These are phyloP conservation scores for Scleromitrula shiraiana DNA, from an alignment of 2,329 filamentous ascomycete species.

Conservation along the genomic window DNA sequence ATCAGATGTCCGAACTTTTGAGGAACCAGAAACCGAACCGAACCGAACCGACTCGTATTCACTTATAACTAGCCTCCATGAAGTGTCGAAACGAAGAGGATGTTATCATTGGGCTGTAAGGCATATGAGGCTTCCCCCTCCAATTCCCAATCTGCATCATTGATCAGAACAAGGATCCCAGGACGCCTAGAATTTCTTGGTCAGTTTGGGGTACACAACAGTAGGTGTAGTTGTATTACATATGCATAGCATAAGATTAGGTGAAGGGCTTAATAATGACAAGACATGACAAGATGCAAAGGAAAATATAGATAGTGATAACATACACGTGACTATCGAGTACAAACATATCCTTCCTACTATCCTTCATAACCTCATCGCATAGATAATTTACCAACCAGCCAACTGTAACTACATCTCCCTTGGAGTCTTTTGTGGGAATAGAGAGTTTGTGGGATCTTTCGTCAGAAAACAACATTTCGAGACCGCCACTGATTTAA, in stretches of 20 bases:
- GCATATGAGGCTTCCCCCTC: slow-evolving; percentile 91
- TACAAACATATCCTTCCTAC: slow-evolving; percentile 80
- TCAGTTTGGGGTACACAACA: background rate
- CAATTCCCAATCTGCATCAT: slow-evolving; percentile 96
- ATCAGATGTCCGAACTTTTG: too few species aligned
- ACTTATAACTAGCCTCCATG: slow-evolving; percentile 67
- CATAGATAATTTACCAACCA: slow-evolving; percentile 75
- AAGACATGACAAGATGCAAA: slow-evolving; percentile 14
- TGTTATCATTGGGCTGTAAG: slow-evolving; percentile 72
- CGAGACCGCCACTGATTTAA: slow-evolving; percentile 85
- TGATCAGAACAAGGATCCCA: slow-evolving; percentile 92
- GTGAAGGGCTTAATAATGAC: background rate
- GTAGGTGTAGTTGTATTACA: background rate
- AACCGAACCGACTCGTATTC: too few species aligned
- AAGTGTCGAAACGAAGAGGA: slow-evolving; percentile 92
- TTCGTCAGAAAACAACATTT: slow-evolving; percentile 85
- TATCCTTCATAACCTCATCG: slow-evolving; percentile 75
- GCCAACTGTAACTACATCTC: slow-evolving; percentile 58
- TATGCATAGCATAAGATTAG: too few species aligned
- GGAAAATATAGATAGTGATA: slow-evolving; percentile 6
- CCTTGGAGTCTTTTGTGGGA: slow-evolving; percentile 52
- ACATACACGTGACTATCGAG: slow-evolving; percentile 79
- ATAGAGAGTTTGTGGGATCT: slow-evolving; percentile 63
- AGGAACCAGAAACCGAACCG: too few species aligned
- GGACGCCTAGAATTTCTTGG: slow-evolving; percentile 59